Evolutionary conservation across 73 alveolate species (phyloP), one percentile per base, ranked within the genome.

Genomic region (Uronychia binucleata): DNA sequence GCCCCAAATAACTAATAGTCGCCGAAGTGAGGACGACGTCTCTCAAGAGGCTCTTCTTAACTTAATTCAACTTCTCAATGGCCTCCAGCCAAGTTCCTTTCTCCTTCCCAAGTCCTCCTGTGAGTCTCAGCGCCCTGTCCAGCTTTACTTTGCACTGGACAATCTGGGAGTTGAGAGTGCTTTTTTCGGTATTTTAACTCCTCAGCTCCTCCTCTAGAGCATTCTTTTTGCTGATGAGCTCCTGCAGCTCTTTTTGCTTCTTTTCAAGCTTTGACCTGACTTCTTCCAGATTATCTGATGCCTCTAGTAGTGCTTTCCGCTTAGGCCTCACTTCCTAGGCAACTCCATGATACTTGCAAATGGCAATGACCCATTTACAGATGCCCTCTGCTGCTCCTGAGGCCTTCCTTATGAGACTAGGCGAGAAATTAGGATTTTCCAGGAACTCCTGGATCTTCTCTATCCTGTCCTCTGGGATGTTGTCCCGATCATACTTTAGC

Each of bases 1-100:
- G 99, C 1, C 99, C 99, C 88, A 98, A 86, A 88, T 98, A 99
- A 32, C 99, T 93, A 77, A 99, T 99, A 57, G 98, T 94, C 11
- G 99, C 98, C 0, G 99, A 93, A 0, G 99, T 95, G 31, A 99
- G 88, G 91, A 99, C 96, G 33, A 98, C 99, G 95, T 99, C 98
- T 25, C 99, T 99, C 75, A 94, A 91, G 31, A 96, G 93, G 19
- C n/a, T 11, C 5, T 11, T 5, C 19, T 94, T 97, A 90, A 96
- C 98, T 60, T 84, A 86, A 34, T 86, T 87, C 75, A 96, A 81
- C 77, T 91, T 93, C 30, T 90, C 96, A 14, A 95, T 91, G 59
- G 95, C 93, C 59, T 92, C 91, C 33, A 92, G 91, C 99, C 99
- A 97, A 81, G 98, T 88, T 27, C 86, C 87, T 83, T 96, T 95